Conservation (phyloP, 345 rosid genomes). For the Camelina hispida region DNA sequence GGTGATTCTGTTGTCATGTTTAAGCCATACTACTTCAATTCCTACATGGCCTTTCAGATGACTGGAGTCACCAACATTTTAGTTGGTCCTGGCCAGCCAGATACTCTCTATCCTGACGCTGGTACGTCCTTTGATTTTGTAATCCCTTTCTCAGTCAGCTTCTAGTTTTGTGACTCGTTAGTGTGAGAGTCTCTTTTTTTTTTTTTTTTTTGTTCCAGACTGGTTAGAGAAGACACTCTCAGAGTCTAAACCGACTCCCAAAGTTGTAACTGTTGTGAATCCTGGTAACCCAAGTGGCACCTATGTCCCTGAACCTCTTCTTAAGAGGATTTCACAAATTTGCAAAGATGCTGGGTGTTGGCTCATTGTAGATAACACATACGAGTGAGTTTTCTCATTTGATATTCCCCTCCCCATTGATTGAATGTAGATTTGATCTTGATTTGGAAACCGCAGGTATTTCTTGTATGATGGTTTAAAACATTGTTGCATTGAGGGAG, state of each 20-base stretch:
- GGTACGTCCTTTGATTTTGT: conserved; percentile 45
- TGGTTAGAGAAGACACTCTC: conserved; percentile 78
- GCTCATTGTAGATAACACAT: conserved; percentile 97
- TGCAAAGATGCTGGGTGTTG: conserved; percentile 88
- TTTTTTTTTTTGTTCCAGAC: conserved; percentile 46
- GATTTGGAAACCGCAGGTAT: conserved; percentile 59
- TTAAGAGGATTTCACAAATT: conserved; percentile 87
- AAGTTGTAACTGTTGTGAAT: conserved; percentile 91
- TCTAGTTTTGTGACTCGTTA: conserved; percentile 15
- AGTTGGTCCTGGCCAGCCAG: conserved; percentile 77
- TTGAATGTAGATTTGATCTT: background rate
- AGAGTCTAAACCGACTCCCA: conserved; percentile 79
- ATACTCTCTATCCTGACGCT: conserved; percentile 89
- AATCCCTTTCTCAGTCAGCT: background rate
- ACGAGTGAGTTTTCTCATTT: conserved; percentile 69
- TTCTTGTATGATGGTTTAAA: conserved; percentile 91
- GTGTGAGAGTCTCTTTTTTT: background rate
- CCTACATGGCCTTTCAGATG: conserved; percentile 99
- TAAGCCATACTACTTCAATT: conserved; percentile 96
- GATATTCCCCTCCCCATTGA: background rate
- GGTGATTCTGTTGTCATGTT: conserved; percentile 95
- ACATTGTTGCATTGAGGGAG: conserved; percentile 88
- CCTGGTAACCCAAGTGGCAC: conserved; percentile 98
- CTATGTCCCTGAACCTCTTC: conserved; percentile 83
- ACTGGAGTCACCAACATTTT: conserved; percentile 85